phyloP scores from a whole-genome alignment of 441 rosid genomes.

The Euphorbia schlechtendalii region DNA sequence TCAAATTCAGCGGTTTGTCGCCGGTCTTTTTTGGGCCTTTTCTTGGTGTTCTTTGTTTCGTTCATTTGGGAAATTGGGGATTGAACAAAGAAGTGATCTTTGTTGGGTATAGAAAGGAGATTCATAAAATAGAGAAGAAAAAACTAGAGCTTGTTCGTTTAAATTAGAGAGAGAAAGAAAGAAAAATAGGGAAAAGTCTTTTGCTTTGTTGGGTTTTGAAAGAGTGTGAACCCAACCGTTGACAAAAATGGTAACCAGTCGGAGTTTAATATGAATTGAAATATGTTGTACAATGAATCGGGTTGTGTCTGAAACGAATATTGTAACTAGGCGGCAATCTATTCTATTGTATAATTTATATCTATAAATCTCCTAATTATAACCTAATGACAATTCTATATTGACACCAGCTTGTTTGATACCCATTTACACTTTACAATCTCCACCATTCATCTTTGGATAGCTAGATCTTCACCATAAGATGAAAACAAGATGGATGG shows the following conservation, averaged over 20 bases:
- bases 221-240: constrained; percentile 24
- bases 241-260: background rate
- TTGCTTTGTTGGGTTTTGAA: background rate
- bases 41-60: constrained; percentile 18
- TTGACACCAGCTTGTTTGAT: too few species aligned
- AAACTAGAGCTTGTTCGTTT: too few species aligned
- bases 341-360: too few species aligned
- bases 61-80: constrained; percentile 29
- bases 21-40: constrained; percentile 17
- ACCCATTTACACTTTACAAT: too few species aligned
- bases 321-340: background rate
- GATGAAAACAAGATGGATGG: too few species aligned
- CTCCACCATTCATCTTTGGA: too few species aligned
- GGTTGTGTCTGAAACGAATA: background rate
- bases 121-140: constrained; percentile 23
- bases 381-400: too few species aligned
- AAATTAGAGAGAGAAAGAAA: background rate
- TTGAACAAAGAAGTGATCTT: constrained; percentile 2
- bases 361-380: background rate
- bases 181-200: constrained; percentile 5
- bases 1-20: constrained; percentile 14
- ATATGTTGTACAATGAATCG: background rate
- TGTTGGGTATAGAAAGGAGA: constrained; percentile 17
- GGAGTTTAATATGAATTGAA: background rate
- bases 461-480: too few species aligned